Conservation (phyloP, 179 eudicot genomes). For the Beta lomatogona region DNA sequence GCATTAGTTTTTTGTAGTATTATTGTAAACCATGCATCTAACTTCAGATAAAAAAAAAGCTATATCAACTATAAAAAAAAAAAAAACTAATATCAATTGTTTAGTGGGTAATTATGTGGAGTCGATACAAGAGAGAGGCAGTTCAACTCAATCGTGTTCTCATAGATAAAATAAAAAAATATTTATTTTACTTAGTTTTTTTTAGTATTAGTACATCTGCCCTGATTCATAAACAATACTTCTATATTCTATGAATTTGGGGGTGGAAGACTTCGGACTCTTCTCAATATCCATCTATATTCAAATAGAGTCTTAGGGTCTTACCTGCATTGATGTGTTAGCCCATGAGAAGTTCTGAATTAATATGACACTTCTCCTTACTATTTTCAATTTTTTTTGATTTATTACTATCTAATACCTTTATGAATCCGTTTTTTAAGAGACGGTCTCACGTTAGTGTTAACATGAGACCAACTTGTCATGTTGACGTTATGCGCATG, state of each 20-base stretch:
- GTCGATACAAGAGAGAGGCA: neutral
- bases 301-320: too few species aligned
- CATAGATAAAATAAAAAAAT: neutral
- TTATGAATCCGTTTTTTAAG: too few species aligned
- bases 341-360: too few species aligned
- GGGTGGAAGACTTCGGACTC: too few species aligned
- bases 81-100: neutral
- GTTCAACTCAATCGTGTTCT: neutral
- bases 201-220: neutral
- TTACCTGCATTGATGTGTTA: too few species aligned
- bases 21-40: neutral
- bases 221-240: neutral
- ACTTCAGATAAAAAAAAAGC: constrained; percentile 7
- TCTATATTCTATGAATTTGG: neutral
- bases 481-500: too few species aligned
- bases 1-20: neutral
- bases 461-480: too few species aligned
- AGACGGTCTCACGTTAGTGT: too few species aligned
- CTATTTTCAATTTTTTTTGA: too few species aligned
- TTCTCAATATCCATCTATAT: too few species aligned
- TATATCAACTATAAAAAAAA: neutral
- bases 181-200: neutral
- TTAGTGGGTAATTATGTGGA: constrained; percentile 5
- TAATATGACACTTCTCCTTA: too few species aligned
- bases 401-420: too few species aligned